A percentile compares a stretch with the other conserved stretches of the same genome.
Conservation (phyloP, 169 alveolate species). For the Cryptosporidium tyzzeri region DNA sequence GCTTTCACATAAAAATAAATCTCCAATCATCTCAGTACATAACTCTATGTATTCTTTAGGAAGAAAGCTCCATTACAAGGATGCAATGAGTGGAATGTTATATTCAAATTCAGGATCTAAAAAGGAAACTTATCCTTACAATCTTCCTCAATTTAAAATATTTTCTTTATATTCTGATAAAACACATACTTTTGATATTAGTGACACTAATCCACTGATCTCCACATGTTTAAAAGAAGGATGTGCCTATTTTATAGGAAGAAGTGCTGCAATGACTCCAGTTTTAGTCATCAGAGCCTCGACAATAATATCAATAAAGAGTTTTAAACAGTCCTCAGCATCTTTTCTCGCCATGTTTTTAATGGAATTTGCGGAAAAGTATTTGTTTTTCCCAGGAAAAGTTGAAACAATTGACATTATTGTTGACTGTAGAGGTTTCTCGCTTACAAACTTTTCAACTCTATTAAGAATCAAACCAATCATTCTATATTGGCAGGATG, state of each 20-base stretch:
- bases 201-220: slow-evolving; percentile 52
- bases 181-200: slow-evolving; percentile 21
- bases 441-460: slow-evolving; percentile 16
- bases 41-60: slow-evolving; percentile 69
- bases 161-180: slow-evolving; percentile 35
- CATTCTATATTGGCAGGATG: slow-evolving; percentile 39
- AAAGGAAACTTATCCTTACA: slow-evolving; percentile 30
- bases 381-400: slow-evolving; percentile 54
- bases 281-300: slow-evolving; percentile 45
- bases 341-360: slow-evolving; percentile 41
- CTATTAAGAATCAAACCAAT: slow-evolving; percentile 50
- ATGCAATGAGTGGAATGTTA: neutral
- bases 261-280: slow-evolving; percentile 38
- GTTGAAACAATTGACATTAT: slow-evolving; percentile 49
- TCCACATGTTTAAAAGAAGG: slow-evolving; percentile 40
- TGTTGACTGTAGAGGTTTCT: slow-evolving; percentile 59
- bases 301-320: slow-evolving; percentile 29
- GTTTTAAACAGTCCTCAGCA: slow-evolving; percentile 59
- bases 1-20: slow-evolving; percentile 55
- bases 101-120: neutral
- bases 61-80: slow-evolving; percentile 45
- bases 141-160: slow-evolving; percentile 34
- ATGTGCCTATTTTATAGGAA: slow-evolving; percentile 71
- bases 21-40: slow-evolving; percentile 49
- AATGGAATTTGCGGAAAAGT: slow-evolving; percentile 66